Base-by-base conservation (phyloP, 208 protist species). In the Leishmania lainsoni region DNA sequence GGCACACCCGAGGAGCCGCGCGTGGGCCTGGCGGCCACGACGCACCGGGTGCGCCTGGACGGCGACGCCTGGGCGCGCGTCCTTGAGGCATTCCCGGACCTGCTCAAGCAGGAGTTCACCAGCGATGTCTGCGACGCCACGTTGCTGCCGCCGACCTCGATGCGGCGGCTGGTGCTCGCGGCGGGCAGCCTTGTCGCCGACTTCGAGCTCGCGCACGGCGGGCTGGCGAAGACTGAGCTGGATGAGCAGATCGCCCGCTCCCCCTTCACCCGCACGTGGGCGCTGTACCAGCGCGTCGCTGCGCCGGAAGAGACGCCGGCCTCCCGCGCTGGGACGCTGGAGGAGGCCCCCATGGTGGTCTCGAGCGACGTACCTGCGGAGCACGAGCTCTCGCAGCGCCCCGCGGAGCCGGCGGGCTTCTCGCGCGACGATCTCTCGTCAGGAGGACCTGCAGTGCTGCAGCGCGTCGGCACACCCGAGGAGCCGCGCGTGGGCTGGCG, bases 11-110 rank as follows among this genome's bases (percentile, higher is more conserved):
- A 42, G 39, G 39, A 52, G 68, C n/a, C 68, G 68, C 32, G 12
- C 0, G n/a, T 14, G 0, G 1, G 66, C 48, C 6, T 42, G 6
- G 80, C 75, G 9, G 58, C 81, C 9, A 90, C 89, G 9, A 83
- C 51, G 20, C 89, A 90, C 81, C 81, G 66, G 59, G 80, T 88
- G 42, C 79, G 65, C 26, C 80, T 92, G 20, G 79, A 89, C 22
- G 89, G 89, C 48, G 82, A 90, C 39, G 45, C 79, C 70, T 92
- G 86, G 89, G 84, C 68, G 6, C 51, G 83, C 54, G 83, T 92
- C 51, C 20, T 89, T 4, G 61, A 81, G 22, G 59, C 72, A 59
- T 81, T 83, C 65, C 83, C 61, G 32, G 79, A 79, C 0, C 79
- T 77, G 59, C 81, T 92, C 48, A 69, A 77, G 20, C 70, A 88